Evolutionary conservation across 441 rosid species (phyloP).

Genomic region (Pelargonium myrrhifolium): DNA sequence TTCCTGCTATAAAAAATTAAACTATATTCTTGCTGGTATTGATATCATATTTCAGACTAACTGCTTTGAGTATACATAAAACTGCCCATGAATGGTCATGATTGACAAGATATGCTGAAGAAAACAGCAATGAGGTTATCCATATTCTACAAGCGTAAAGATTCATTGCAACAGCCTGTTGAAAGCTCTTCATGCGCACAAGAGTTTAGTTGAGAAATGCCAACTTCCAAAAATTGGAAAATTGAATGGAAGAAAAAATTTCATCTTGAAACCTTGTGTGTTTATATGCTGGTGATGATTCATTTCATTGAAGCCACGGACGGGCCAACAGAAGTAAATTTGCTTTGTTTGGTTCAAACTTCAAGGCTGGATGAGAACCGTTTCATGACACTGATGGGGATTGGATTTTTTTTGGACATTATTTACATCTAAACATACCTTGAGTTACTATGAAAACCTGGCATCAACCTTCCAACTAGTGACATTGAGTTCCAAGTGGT

Average conservation of each 20-base stretch:
- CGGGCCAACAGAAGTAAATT: not conserved
- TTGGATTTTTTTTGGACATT: not conserved
- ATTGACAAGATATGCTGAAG: not conserved
- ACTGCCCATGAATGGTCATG: not conserved
- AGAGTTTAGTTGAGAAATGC: not conserved
- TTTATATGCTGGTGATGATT: not conserved
- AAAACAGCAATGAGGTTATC: not conserved
- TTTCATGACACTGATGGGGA: not conserved
- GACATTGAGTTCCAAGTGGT: not conserved
- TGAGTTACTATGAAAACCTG: no score
- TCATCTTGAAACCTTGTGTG: not conserved
- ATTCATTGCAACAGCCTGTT: not conserved
- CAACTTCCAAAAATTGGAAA: not conserved
- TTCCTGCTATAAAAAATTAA: not conserved
- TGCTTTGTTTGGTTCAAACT: not conserved
- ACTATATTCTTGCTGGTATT: not conserved
- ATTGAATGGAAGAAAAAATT: not conserved
- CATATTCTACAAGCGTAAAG: not conserved
- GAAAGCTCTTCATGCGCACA: not conserved
- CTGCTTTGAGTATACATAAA: not conserved
- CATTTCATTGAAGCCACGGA: not conserved
- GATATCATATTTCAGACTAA: not conserved
- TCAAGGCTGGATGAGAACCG: not conserved
- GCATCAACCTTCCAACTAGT: no score
- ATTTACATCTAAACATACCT: no score